Conservation (phyloP, 352 stramenopile genomes). For the Globisporangium splendens region DNA sequence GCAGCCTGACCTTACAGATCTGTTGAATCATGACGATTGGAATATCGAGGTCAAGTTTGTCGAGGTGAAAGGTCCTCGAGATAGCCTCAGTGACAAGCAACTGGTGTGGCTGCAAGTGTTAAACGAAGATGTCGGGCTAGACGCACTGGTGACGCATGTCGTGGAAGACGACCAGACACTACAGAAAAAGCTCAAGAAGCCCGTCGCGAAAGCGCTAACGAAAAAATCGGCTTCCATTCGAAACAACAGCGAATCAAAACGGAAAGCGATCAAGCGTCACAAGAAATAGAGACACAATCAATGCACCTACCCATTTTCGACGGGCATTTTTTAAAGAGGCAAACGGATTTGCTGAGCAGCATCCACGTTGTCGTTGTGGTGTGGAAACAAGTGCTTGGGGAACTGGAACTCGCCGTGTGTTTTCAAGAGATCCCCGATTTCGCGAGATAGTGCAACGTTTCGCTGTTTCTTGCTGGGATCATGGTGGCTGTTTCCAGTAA, state of each 20-base stretch:
- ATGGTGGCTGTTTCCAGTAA: background rate
- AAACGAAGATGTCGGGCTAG: conserved; percentile 45
- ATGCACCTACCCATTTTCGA: background rate
- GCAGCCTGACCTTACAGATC: conserved; percentile 17
- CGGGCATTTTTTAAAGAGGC: conserved; percentile 1
- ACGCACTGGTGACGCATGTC: conserved; percentile 67
- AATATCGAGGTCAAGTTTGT: conserved; percentile 55
- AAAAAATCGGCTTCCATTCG: conserved; percentile 1
- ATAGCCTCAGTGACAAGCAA: conserved; percentile 83
- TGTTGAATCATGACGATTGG: conserved; percentile 14
- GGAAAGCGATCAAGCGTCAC: conserved; percentile 15
- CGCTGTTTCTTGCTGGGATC: conserved; percentile 9
- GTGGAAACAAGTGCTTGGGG: conserved; percentile 26
- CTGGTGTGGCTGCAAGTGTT: conserved; percentile 73
- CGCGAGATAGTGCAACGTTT: conserved; percentile 15
- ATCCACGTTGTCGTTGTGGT: conserved; percentile 12
- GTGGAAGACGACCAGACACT: conserved; percentile 57
- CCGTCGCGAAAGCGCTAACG: conserved; percentile 2
- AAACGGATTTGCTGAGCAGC: conserved; percentile 3
- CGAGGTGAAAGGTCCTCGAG: conserved; percentile 85
- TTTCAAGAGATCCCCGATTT: conserved; percentile 25
- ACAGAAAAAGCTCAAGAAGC: conserved; percentile 24
- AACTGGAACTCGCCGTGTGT: conserved; percentile 34
- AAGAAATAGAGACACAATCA: conserved; percentile 5
- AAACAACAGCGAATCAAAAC: conserved; percentile 3